Evolutionary conservation across 768 basidiomycete genomes (phyloP).

Genomic region (Wakefieldia striispora): DNA sequence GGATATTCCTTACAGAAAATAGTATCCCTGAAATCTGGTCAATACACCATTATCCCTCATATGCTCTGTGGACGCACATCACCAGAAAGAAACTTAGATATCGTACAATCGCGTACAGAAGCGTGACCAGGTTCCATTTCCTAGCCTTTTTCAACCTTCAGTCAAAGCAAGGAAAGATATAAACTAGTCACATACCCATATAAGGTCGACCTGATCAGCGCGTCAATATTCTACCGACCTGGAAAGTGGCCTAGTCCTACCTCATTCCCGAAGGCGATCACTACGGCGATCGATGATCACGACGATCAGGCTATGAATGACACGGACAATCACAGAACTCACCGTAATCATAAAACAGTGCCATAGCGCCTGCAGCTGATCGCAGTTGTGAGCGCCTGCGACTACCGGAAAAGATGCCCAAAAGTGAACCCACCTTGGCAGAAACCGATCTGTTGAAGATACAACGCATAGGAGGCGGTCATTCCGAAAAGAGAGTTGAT

Average conservation of each 20-base stretch:
- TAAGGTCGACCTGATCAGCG: slow-evolving; percentile 14
- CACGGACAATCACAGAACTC: not conserved
- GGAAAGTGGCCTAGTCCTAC: not conserved
- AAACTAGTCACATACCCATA: slow-evolving; percentile 11
- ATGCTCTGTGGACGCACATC: slow-evolving; percentile 1
- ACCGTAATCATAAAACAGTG: slow-evolving; percentile 17
- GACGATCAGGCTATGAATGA: not conserved
- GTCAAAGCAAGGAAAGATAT: not conserved
- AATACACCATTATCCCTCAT: not conserved
- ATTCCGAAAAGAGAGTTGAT: too few species aligned
- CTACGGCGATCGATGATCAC: not conserved
- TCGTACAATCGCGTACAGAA: slow-evolving; percentile 19
- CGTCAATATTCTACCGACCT: not conserved
- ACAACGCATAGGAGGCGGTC: not conserved
- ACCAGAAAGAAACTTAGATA: slow-evolving; percentile 17
- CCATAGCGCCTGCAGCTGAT: slow-evolving; percentile 3
- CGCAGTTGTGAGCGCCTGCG: not conserved
- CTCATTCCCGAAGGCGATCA: slow-evolving; percentile 12
- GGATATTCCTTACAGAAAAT: slow-evolving; percentile 8
- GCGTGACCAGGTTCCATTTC: slow-evolving; percentile 16
- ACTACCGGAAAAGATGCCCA: not conserved
- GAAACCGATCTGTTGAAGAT: too few species aligned
- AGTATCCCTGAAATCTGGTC: slow-evolving; percentile 5
- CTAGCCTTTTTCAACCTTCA: slow-evolving; percentile 8
- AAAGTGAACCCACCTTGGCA: slow-evolving; percentile 8